Base-by-base conservation (phyloP, 1,284 basidiomycete genomes). In the Cutaneotrichosporon cavernicola region DNA sequence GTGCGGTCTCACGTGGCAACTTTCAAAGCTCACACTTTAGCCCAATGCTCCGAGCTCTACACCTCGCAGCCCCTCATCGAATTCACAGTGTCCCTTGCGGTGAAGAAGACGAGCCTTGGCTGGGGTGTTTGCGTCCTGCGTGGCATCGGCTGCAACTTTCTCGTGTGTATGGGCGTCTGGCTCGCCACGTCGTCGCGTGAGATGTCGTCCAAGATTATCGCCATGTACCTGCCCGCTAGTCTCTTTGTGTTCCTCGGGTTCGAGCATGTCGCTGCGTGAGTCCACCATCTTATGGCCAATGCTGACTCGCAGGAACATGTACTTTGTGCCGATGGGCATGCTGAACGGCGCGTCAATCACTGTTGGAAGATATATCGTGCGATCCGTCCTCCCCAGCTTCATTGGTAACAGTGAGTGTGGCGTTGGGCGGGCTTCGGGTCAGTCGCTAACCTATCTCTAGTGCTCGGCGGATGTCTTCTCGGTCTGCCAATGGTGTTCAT, bases 81-180 rank as follows among this genome's bases (percentile, higher is more conserved):
- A 16, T 68, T 58, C 50, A 66, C 72, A 4, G 36, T 52, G 4
- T 40, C 51, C 9, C 70, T 74, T 14, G 59, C 69, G 2, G 64
- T 69, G 34, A 53, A 60, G 58, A 75, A 73, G 63, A 74, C 69
- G 7, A 49, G 36, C 11, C 47, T 67, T 30, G 66, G 64, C 3
- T 60, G 70, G 71, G 71, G 69, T 0, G 38, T 73, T 10, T 72
- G 74, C 32, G 72, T 79, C 46, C 68, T 79, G 7, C 66, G 78
- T 4, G 77, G 71, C 10, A 80, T 81, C 57, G 78, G 79, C 4
- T 81, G 78, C 64, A 80, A 81, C 70, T 74, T 77, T 56, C 66
- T 80, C 18, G 78, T 81, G 31, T 75, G 74, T 65, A 69, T 74
- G 31, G 77, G 77, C 18, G 75, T 81, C 31, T 79, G 74, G 69